phyloP scores from a whole-genome alignment of 371 early-diverging fungal genomes.

The Mortierella sp. region DNA sequence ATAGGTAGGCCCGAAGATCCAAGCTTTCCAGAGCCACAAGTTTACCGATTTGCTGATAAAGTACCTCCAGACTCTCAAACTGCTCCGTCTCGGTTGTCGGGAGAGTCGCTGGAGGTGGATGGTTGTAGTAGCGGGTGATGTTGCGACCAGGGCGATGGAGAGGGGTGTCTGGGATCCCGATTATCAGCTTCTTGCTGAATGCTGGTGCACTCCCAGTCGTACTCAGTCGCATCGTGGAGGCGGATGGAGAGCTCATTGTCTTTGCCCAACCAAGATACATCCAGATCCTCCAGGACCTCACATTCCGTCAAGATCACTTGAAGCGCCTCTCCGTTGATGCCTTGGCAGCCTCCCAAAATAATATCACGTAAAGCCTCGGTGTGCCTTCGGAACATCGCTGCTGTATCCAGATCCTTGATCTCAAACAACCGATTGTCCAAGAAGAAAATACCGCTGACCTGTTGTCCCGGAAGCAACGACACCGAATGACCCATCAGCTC shows the following conservation, averaged over 20 bases:
- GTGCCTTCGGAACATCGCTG: neutral
- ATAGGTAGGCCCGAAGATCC: neutral
- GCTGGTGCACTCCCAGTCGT: neutral
- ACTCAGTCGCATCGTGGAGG: neutral
- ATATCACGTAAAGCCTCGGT: neutral
- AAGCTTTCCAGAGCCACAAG: neutral
- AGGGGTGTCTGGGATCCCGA: neutral
- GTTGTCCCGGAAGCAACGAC: too few relatives aligned
- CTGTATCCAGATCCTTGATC: neutral
- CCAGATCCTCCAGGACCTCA: neutral
- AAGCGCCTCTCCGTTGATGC: neutral
- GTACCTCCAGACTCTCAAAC: neutral
- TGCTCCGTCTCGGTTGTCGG: neutral
- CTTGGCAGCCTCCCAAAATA: neutral
- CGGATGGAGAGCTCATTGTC: neutral
- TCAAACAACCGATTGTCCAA: neutral
- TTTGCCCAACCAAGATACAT: neutral
- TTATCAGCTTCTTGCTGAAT: neutral
- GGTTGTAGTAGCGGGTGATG: neutral
- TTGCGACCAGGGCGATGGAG: neutral
- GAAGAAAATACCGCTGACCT: too few relatives aligned
- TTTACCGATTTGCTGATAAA: neutral
- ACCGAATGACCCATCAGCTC: too few relatives aligned
- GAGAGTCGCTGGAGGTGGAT: neutral
- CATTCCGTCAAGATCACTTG: neutral